These are phyloP conservation scores for Penicillium sp. DNA, from an alignment of 2,329 filamentous ascomycete genomes.

Conservation along the genomic window DNA sequence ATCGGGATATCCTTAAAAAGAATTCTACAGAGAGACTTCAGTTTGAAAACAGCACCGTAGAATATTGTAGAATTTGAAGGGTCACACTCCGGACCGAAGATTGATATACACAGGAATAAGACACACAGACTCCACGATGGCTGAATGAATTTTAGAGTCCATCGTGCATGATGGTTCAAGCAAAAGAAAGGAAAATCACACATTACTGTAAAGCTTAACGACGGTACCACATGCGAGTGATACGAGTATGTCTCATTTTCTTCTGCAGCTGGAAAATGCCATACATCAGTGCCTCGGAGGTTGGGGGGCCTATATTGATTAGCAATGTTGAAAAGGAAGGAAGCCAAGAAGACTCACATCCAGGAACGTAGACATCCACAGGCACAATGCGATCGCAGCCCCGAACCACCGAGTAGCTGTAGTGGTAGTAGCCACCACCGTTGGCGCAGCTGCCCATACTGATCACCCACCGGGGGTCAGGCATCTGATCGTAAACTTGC, in stretches of 20 bases:
- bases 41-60: background rate
- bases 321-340: slow-evolving; percentile 3
- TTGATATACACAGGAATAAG: slow-evolving; percentile 26
- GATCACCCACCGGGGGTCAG: slow-evolving; percentile 84
- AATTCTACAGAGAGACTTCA: background rate
- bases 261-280: slow-evolving; percentile 77
- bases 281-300: slow-evolving; percentile 57
- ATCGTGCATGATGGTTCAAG: slow-evolving; percentile 14
- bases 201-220: slow-evolving; percentile 34
- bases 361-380: slow-evolving; percentile 83
- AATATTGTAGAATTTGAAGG: background rate
- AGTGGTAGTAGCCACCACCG: slow-evolving; percentile 85
- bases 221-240: slow-evolving; percentile 60
- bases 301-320: slow-evolving; percentile 47
- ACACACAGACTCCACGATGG: slow-evolving; percentile 24
- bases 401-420: slow-evolving; percentile 76
- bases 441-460: slow-evolving; percentile 86
- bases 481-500: slow-evolving; percentile 94
- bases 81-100: slow-evolving; percentile 1
- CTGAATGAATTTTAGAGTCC: slow-evolving; percentile 18
- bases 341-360: slow-evolving; percentile 59
- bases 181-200: slow-evolving; percentile 10
- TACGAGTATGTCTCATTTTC: slow-evolving; percentile 66
- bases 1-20: background rate
- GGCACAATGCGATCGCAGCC: slow-evolving; percentile 78